phyloP scores from a whole-genome alignment of 2,329 filamentous ascomycete genomes.

The Dendryphion nanum region DNA sequence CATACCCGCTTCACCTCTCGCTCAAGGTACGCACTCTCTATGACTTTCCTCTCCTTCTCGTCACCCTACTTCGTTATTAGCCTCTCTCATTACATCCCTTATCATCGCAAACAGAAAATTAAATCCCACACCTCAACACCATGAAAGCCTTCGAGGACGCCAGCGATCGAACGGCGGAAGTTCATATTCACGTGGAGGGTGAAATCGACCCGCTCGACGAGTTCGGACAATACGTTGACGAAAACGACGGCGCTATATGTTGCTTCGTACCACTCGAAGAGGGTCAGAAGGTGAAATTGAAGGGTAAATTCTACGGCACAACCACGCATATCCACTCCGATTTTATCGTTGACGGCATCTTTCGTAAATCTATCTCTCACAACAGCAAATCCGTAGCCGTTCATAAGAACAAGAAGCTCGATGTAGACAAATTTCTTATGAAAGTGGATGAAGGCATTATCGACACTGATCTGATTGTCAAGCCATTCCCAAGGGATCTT shows the following conservation, averaged over 20 bases:
- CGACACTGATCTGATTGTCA: slow-evolving; percentile 5
- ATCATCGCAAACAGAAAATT: too few relatives aligned
- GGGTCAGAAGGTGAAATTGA: slow-evolving; percentile 31
- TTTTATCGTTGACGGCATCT: slow-evolving; percentile 38
- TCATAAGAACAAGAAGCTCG: slow-evolving; percentile 22
- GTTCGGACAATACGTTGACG: slow-evolving; percentile 29
- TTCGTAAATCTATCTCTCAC: slow-evolving; percentile 17
- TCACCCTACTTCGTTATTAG: too few relatives aligned
- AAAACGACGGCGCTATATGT: slow-evolving; percentile 24
- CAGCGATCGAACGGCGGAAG: slow-evolving; percentile 33
- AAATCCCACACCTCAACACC: too few relatives aligned
- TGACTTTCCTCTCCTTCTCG: too few relatives aligned
- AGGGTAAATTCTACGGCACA: slow-evolving; percentile 30
- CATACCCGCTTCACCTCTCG: too few relatives aligned
- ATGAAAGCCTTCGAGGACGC: slow-evolving; percentile 40
- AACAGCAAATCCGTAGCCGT: slow-evolving; percentile 8
- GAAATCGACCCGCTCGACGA: slow-evolving; percentile 27
- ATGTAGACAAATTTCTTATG: slow-evolving; percentile 17
- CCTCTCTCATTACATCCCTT: too few relatives aligned
- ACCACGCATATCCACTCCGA: slow-evolving; percentile 32
- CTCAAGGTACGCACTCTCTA: too few relatives aligned
- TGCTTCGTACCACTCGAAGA: slow-evolving; percentile 38
- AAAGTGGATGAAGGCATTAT: slow-evolving; percentile 8
- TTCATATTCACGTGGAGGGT: slow-evolving; percentile 23
- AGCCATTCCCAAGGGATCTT: slow-evolving; percentile 1